Evolutionary conservation across 495 filamentous ascomycete species (phyloP), one percentile per base, ranked within the genome.

Genomic region (Podospora australis): DNA sequence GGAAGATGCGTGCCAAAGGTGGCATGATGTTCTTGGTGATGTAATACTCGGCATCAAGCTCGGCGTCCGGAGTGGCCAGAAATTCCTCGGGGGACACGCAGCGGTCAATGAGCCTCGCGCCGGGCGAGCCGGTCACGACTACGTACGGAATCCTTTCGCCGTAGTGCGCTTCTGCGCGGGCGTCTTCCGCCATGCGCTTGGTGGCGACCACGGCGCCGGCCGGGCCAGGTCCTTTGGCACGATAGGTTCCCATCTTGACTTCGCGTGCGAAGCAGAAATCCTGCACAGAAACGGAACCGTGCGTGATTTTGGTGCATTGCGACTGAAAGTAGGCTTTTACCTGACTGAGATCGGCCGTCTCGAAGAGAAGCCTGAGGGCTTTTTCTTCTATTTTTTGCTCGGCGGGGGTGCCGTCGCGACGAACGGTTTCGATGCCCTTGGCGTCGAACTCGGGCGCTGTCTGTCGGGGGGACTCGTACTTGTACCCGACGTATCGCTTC

Each of bases 351-450:
- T 98, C 92, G 26, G 82, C 75, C 2, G 91, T 95, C 22, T 88
- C 81, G 60, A 98, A 98, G 23, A 97, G 74, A 19, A 92, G 79
- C 44, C 70, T 74, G 11, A 98, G 74, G 4, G 87, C 88, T 56
- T 90, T 94, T 68, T 97, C 92, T 71, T 96, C 90, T 52, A 98
- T 96, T 70, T 91, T 96, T 62, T 97, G 94, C 64, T 95, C 88
- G 1, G 91, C 92, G 0, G 90, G 89, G 2, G 88, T 96, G 38
- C 92, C 92, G 66, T 98, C 92, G 45, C 92, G 79, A 7, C 92
- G 79, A 21, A 98, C 90, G 0, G 94, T 97, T 71, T 98, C 92
- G 49, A 96, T 97, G 23, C 92, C 92, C 62, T 98, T 98, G 35
- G 94, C 92, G 60, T 98, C 92, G 53, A 98, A 97, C 16, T 94